Base-by-base conservation (phyloP, 768 basidiomycete genomes). In the Mycena galericulata region DNA sequence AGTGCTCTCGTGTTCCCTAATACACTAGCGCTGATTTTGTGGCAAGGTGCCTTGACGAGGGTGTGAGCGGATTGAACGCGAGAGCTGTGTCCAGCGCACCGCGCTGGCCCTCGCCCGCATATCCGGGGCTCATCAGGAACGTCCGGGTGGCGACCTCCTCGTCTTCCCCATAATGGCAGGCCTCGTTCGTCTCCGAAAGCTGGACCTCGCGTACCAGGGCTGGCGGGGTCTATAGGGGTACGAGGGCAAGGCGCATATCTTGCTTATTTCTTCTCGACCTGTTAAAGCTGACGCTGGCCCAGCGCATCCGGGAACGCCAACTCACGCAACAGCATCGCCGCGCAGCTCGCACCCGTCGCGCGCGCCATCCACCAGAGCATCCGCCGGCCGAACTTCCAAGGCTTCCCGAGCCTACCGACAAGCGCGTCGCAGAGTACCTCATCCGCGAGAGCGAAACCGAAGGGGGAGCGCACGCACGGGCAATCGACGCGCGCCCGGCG, bases 71-170 rank as follows among this genome's bases (percentile, higher is more conserved):
- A 7, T 11, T 51, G 14, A 58, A 50, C 18, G 32, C 59, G n/a
- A n/a, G n/a, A n/a, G n/a, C n/a, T n/a, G n/a, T n/a, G n/a, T n/a
- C n/a, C n/a, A 50, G 26, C 22, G 34, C 34, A 36, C 79, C 80
- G 2, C 75, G 76, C 26, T 87, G 86, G 87, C 78, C 82, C 0
- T 83, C 85, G 9, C 84, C 86, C 1, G 84, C 85, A 0, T 88
- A 88, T 62, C 80, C 80, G 22, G 82, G 76, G 7, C 72, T 88
- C 56, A 81, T 88, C 41, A 85, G 87, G 26, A 87, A 88, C 60
- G 83, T 87, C 63, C 78, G 18, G 86, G 80, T 81, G 84, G 81
- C 66, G 85, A 87, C 67, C 79, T 82, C 55, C 81, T 78, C 6
- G 75, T 84, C 9, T 87, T 82, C 79, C 87, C 87, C 0, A 45